Percentiles rank a stretch among this genome's conserved stretches.
Conservation (phyloP, 176 grass and related monocot genomes). For the Saccharum officinarum region DNA sequence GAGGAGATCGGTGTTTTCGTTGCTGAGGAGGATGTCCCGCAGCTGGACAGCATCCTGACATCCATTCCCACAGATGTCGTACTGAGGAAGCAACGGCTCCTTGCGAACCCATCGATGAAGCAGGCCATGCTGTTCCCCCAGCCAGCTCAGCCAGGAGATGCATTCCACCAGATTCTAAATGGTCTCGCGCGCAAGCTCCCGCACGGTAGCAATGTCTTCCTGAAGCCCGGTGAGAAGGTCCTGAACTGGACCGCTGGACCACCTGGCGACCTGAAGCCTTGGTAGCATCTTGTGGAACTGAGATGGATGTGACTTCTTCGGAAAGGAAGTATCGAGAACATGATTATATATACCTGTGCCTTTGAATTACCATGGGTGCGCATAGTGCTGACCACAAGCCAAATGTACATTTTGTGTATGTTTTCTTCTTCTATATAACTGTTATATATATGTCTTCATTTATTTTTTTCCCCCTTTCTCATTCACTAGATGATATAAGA, state of each 20-base stretch:
- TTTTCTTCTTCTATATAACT: conserved; percentile 38
- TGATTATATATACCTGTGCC: conserved; percentile 39
- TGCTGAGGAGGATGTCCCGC: conserved; percentile 74
- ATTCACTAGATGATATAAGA: conserved; percentile 35
- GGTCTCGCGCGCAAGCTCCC: conserved; percentile 88
- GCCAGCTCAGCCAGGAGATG: conserved; percentile 76
- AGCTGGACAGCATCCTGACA: conserved; percentile 85
- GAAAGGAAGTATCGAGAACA: conserved; percentile 1
- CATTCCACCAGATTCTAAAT: conserved; percentile 93
- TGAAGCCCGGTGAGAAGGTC: conserved; percentile 59
- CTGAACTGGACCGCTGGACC: conserved; percentile 93
- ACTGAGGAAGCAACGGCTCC: conserved; percentile 84
- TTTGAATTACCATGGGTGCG: conserved; percentile 32
- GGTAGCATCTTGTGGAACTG: conserved; percentile 46
- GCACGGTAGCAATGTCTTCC: conserved; percentile 60
- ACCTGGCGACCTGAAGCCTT: conserved; percentile 65
- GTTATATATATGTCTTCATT: not conserved
- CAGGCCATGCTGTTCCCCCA: conserved; percentile 89
- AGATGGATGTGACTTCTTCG: conserved; percentile 3
- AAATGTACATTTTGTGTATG: conserved; percentile 68
- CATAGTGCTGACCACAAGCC: conserved; percentile 53
- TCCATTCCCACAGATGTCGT: conserved; percentile 79
- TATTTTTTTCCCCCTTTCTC: not conserved
- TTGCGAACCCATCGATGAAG: conserved; percentile 94
- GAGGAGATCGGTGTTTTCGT: conserved; percentile 89